A percentile compares a stretch with the other conserved stretches of the same genome.
These are phyloP conservation scores for Tolypocladium cylindrosporum DNA, from an alignment of 2,329 filamentous ascomycete species.

Conservation along the genomic window DNA sequence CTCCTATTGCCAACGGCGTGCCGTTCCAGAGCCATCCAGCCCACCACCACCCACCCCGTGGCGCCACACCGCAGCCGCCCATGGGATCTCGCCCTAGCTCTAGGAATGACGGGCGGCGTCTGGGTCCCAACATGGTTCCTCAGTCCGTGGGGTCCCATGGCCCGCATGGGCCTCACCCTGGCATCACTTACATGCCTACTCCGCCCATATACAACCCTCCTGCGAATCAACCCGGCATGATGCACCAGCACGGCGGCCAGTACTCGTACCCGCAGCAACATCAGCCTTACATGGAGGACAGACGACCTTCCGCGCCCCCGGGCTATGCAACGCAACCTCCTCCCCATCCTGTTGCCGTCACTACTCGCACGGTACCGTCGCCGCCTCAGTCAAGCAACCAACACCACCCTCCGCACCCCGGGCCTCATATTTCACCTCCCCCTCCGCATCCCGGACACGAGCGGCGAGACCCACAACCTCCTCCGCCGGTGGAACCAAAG, in stretches of 20 bases:
- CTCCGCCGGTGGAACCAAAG: slow-evolving; percentile 39
- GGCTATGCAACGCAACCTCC: slow-evolving; percentile 50
- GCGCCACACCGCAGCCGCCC: slow-evolving; percentile 71
- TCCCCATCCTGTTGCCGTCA: slow-evolving; percentile 34
- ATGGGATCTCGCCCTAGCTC: slow-evolving; percentile 60
- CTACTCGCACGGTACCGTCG: slow-evolving; percentile 44
- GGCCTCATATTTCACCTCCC: slow-evolving; percentile 41
- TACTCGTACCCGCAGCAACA: slow-evolving; percentile 23
- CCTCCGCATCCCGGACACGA: slow-evolving; percentile 23
- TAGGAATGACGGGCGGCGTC: slow-evolving; percentile 66
- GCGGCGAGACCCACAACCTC: slow-evolving; percentile 40
- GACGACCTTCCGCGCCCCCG: slow-evolving; percentile 63
- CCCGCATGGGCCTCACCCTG: slow-evolving; percentile 46
- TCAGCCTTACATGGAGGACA: slow-evolving; percentile 68
- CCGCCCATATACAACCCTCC: slow-evolving; percentile 70
- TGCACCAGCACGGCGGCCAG: slow-evolving; percentile 28
- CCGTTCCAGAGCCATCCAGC: slow-evolving; percentile 47
- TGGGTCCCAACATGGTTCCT: slow-evolving; percentile 63
- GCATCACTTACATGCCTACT: slow-evolving; percentile 77
- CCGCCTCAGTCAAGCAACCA: slow-evolving; percentile 48
- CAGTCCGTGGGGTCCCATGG: slow-evolving; percentile 47
- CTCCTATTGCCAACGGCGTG: slow-evolving; percentile 72
- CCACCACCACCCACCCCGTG: slow-evolving; percentile 39
- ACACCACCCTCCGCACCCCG: slow-evolving; percentile 35
- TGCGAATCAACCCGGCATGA: slow-evolving; percentile 26